Evolutionary conservation across 129 eudicot genomes (phyloP).

Genomic region (Apium graveolens): DNA sequence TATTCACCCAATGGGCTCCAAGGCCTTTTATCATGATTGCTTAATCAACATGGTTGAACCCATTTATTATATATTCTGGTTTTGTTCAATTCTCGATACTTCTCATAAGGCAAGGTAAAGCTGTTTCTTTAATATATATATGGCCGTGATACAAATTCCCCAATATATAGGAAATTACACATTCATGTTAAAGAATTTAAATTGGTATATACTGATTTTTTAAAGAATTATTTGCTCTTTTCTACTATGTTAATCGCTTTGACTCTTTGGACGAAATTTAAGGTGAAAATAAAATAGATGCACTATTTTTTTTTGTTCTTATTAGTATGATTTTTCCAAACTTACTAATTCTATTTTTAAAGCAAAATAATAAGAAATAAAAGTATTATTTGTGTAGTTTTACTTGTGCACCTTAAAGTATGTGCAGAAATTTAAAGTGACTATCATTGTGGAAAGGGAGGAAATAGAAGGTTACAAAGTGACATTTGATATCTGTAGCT

Average conservation of each 20-base stretch:
- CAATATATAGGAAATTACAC: no score
- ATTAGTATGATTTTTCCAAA: no score
- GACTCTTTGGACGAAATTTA: neutral
- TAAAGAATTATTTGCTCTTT: neutral
- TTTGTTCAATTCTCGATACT: neutral
- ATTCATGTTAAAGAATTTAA: no score
- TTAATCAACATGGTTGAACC: neutral
- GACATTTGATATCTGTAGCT: conserved; percentile 2
- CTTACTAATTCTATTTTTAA: no score
- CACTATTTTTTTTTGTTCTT: no score
- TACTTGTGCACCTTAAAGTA: neutral
- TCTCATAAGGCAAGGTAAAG: neutral
- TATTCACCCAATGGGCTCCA: neutral
- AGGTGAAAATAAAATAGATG: neutral
- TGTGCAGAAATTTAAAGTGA: neutral
- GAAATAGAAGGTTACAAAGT: neutral
- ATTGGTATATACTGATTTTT: no score
- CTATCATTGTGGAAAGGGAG: neutral
- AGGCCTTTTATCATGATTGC: neutral
- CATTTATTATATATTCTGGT: neutral
- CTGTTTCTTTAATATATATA: neutral
- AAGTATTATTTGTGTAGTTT: neutral
- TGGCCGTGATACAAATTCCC: neutral
- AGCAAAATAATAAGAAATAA: neutral
- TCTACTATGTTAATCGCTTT: neutral